These are phyloP conservation scores for Pseudophaeomoniella oleicola DNA, from an alignment of 2,329 filamentous ascomycete genomes.

Conservation along the genomic window DNA sequence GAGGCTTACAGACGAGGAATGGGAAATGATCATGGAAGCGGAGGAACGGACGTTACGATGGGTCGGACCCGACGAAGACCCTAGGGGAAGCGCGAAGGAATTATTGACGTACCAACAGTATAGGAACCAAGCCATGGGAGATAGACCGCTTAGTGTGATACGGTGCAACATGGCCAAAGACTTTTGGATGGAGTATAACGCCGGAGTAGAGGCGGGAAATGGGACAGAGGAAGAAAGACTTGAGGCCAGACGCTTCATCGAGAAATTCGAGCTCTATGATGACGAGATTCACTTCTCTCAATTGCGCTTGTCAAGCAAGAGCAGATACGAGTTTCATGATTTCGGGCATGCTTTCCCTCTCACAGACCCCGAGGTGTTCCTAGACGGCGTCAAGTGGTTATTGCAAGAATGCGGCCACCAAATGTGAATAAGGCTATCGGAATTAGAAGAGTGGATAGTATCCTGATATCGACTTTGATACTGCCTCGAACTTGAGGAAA, in stretches of 20 bases:
- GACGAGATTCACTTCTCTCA: constrained; percentile 1
- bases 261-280: constrained; percentile 3
- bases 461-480: background rate
- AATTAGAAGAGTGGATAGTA: no score
- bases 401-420: no score
- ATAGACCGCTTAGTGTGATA: constrained; percentile 21
- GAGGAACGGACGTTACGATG: constrained; percentile 2
- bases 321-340: background rate
- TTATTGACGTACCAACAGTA: constrained; percentile 19
- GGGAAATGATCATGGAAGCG: constrained; percentile 8
- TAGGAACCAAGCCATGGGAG: constrained; percentile 13
- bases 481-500: background rate
- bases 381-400: background rate
- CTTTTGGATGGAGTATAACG: constrained; percentile 18
- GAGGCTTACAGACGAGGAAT: constrained; percentile 19
- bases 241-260: constrained; percentile 3
- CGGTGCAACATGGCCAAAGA: constrained; percentile 18
- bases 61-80: constrained; percentile 2
- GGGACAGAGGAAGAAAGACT: constrained; percentile 16
- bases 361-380: background rate
- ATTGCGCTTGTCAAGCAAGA: background rate
- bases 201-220: constrained; percentile 18
- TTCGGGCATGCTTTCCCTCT: background rate
- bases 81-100: constrained; percentile 5
- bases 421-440: no score